Evolutionary conservation across 2,329 filamentous ascomycete genomes (phyloP).

Genomic region (Trichophyton equinum): DNA sequence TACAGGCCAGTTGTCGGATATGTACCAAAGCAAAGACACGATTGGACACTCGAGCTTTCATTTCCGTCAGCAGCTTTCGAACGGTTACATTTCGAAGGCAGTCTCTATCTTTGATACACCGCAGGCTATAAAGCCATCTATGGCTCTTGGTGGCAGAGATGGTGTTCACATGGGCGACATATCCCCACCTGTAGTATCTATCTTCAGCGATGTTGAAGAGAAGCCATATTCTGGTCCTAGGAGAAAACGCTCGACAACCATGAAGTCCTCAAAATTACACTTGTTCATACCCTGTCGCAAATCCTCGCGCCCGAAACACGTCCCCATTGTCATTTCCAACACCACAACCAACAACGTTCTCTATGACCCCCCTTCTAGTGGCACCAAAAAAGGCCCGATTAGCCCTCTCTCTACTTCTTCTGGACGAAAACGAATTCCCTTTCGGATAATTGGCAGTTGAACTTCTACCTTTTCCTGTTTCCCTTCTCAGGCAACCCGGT

Average conservation of each 20-base stretch:
- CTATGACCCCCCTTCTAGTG: background rate
- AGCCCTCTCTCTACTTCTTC: background rate
- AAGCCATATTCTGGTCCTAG: background rate
- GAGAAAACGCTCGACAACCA: background rate
- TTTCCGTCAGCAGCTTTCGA: constrained; percentile 7
- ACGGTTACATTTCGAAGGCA: constrained; percentile 8
- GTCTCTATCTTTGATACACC: constrained; percentile 6
- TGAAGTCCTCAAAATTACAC: constrained; percentile 13
- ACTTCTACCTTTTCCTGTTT: background rate
- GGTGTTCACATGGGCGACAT: background rate
- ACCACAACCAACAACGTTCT: background rate
- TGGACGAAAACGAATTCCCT: background rate
- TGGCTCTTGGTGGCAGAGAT: background rate
- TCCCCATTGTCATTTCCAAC: constrained; percentile 2
- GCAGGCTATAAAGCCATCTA: background rate
- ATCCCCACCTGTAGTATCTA: background rate
- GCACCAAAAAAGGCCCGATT: background rate
- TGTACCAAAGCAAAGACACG: background rate
- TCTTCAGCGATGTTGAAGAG: background rate
- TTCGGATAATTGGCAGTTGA: background rate
- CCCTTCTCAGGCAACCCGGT: background rate
- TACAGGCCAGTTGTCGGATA: background rate
- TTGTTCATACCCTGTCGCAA: background rate
- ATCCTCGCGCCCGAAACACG: background rate
- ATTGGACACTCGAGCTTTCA: constrained; percentile 4